A percentile compares a stretch with the other conserved stretches of the same genome.
Evolutionary conservation across 176 grass and related monocot species (phyloP).

Genomic region (Chrysopogon serrulatus): DNA sequence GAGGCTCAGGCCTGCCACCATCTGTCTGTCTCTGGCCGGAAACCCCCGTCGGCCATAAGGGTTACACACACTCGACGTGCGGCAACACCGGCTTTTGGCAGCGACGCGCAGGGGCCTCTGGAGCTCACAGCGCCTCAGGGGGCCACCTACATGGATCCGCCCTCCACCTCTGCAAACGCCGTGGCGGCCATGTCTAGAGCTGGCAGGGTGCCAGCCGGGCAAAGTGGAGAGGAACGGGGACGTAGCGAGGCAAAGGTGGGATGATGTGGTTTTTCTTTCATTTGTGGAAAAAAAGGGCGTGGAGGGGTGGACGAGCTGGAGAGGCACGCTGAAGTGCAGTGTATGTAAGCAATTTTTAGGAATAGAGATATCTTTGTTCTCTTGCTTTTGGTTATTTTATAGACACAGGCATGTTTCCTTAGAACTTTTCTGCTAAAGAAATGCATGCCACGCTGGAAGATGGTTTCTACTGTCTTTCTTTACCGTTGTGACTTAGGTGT

Average conservation of each 20-base stretch:
- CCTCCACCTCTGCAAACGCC: neutral
- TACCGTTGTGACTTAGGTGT: neutral
- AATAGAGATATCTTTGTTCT: neutral
- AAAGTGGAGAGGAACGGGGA: neutral
- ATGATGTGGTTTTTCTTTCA: neutral
- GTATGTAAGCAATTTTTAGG: neutral
- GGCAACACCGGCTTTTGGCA: no score
- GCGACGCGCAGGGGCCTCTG: neutral
- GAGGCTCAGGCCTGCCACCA: constrained; percentile 70
- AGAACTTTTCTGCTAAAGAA: neutral
- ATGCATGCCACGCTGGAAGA: constrained; percentile 5
- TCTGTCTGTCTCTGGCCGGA: constrained; percentile 51
- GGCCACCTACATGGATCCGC: neutral
- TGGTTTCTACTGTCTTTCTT: constrained; percentile 10
- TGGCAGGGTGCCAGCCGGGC: neutral
- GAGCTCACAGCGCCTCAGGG: neutral
- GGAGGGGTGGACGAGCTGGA: neutral
- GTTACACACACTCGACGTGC: neutral
- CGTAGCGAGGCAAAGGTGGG: neutral
- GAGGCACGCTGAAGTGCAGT: neutral
- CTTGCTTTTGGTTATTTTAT: neutral
- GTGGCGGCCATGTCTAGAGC: neutral
- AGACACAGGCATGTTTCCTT: neutral
- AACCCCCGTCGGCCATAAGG: constrained; percentile 71
- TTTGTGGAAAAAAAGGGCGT: neutral